Percentiles rank a stretch among this genome's conserved stretches.
Evolutionary conservation across 2,329 filamentous ascomycete genomes (phyloP).

Genomic region (Beauveria rudraprayagi): DNA sequence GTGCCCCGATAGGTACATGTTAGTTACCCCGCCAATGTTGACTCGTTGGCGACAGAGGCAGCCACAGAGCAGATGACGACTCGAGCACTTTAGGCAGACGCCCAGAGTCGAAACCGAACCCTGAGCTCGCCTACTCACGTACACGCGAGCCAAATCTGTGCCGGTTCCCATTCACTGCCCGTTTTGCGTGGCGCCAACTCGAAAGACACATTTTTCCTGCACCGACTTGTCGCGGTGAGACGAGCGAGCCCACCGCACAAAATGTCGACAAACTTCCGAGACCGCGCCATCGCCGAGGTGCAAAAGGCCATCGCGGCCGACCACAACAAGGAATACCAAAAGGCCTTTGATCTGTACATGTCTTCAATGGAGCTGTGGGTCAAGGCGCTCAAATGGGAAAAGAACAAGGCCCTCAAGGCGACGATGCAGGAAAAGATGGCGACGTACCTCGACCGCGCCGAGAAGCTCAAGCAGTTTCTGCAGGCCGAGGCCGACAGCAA

Average conservation of each 20-base stretch:
- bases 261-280: slow-evolving; percentile 97
- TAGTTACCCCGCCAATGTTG: slow-evolving; percentile 33
- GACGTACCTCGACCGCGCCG: slow-evolving; percentile 97
- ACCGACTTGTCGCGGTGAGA: slow-evolving; percentile 7
- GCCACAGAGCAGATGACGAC: slow-evolving; percentile 5
- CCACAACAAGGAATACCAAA: slow-evolving; percentile 92
- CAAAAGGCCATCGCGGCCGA: slow-evolving; percentile 97
- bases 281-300: slow-evolving; percentile 91
- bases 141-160: background rate
- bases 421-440: slow-evolving; percentile 93
- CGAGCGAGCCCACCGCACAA: slow-evolving; percentile 18
- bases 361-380: slow-evolving; percentile 95
- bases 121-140: background rate
- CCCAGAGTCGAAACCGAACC: slow-evolving; percentile 1
- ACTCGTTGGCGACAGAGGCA: slow-evolving; percentile 8
- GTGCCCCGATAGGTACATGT: slow-evolving; percentile 27
- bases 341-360: slow-evolving; percentile 95
- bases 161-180: background rate
- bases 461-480: slow-evolving; percentile 92
- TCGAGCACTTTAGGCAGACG: slow-evolving; percentile 7
- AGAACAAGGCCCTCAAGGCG: slow-evolving; percentile 93
- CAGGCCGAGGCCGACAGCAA: slow-evolving; percentile 68
- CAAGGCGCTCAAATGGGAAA: slow-evolving; percentile 98
- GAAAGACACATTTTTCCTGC: background rate
- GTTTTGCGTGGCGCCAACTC: background rate